phyloP scores from a whole-genome alignment of 129 eudicot genomes.

The Scalesia atractyloides region DNA sequence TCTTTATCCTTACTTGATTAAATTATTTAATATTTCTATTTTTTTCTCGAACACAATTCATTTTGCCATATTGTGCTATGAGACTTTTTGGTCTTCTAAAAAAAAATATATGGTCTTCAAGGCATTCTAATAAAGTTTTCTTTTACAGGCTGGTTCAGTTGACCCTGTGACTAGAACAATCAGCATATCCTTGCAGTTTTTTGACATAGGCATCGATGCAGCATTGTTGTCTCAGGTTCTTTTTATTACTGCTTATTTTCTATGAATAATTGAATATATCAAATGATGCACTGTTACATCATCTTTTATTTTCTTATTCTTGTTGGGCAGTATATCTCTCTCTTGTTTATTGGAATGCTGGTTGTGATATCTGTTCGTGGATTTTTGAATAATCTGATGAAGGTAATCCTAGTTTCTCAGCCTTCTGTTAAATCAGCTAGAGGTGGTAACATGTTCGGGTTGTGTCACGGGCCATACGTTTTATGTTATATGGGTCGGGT shows the following conservation, averaged over 20 bases:
- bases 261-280: constrained; percentile 1
- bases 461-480: background rate
- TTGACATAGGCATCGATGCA: constrained; percentile 89
- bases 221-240: constrained; percentile 89
- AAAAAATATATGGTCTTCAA: background rate
- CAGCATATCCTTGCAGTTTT: constrained; percentile 86
- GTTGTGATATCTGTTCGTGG: constrained; percentile 96
- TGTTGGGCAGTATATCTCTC: constrained; percentile 80
- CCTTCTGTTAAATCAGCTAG: background rate
- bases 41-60: constrained; percentile 1
- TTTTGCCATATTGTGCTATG: constrained; percentile 14
- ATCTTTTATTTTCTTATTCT: background rate
- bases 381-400: constrained; percentile 86
- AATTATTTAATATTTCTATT: background rate
- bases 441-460: background rate
- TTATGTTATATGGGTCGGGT: background rate
- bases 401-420: constrained; percentile 51
- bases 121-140: constrained; percentile 3
- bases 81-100: background rate
- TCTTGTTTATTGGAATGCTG: constrained; percentile 94
- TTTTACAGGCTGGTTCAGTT: constrained; percentile 84
- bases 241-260: constrained; percentile 10
- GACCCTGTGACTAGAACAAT: constrained; percentile 94
- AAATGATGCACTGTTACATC: constrained; percentile 1
- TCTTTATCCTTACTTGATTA: constrained; percentile 8